Evolutionary conservation across 495 filamentous ascomycete genomes (phyloP), one percentile per base, ranked within the genome.

Genomic region (Penicillium crystallinum): DNA sequence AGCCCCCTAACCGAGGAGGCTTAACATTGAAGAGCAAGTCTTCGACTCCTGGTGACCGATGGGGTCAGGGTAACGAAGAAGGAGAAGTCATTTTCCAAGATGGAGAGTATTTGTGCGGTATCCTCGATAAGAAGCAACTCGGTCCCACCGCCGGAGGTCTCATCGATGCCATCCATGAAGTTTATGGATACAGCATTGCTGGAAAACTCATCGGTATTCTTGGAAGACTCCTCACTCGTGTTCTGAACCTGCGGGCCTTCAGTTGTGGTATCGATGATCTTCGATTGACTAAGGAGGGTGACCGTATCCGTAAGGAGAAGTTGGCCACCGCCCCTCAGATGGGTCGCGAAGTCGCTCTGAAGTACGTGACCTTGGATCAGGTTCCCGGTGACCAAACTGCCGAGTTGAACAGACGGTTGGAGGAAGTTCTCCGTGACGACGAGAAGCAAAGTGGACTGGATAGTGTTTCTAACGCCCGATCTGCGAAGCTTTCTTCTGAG

Each of bases 241-340:
- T 91, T 57, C 77, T 97, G 46, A 86, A 90, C 64, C 96, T 97
- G 86, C 78, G 91, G 23, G 95, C 90, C 0, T 97, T 97, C 65
- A 91, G 87, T 53, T 99, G 95, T 70, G 95, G 95, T 57, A 95
- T 99, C 72, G 95, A 97, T 58, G 95, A 99, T 77, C 79, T 99
- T 55, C 77, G 85, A 19, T 80, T 97, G 44, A 99, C 93, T 2
- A 75, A 80, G 8, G 76, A 90, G 52, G 91, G 93, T 41, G 89
- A 99, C 59, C 73, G 73, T 47, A 72, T 72, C 36, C 83, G 95
- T 23, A 80, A 79, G 47, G 76, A 88, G 56, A 85, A 83, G 53
- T 70, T 99, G 45, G 70, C 80, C 53, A 79, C 80, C 42, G 87
- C 90, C 3, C 72, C 80, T 7, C 67, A 69, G n/a, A 83, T 96